Evolutionary conservation across 768 basidiomycete genomes (phyloP).

Genomic region (Boletus sp.): DNA sequence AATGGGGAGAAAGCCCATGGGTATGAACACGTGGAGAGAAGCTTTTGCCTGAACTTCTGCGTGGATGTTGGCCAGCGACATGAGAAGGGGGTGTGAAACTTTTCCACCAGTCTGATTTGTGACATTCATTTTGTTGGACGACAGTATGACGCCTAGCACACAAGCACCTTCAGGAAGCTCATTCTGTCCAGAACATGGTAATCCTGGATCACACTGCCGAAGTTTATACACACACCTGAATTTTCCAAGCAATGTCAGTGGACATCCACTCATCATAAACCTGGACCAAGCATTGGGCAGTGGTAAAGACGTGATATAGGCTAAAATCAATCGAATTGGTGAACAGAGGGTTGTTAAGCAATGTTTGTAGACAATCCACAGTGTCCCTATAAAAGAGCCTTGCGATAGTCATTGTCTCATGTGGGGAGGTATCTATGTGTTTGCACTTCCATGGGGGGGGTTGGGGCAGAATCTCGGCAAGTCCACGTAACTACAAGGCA

Average conservation of each 20-base stretch:
- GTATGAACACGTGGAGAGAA: too few relatives aligned
- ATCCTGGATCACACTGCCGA: too few relatives aligned
- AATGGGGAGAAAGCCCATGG: too few relatives aligned
- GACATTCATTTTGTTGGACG: too few relatives aligned
- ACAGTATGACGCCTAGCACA: too few relatives aligned
- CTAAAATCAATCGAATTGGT: conserved; percentile 8
- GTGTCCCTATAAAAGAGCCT: not conserved
- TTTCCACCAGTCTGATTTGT: too few relatives aligned
- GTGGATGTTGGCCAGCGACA: too few relatives aligned
- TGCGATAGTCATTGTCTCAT: not conserved
- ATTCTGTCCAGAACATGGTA: too few relatives aligned
- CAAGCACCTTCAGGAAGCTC: too few relatives aligned
- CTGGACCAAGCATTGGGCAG: conserved; percentile 1
- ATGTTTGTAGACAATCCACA: not conserved
- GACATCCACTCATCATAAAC: conserved; percentile 26
- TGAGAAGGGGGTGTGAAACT: too few relatives aligned
- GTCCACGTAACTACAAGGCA: conserved; percentile 15
- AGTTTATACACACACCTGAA: conserved; percentile 16
- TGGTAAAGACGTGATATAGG: conserved; percentile 13
- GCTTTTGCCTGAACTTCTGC: too few relatives aligned
- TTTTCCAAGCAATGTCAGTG: conserved; percentile 24
- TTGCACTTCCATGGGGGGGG: not conserved
- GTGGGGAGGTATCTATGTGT: not conserved
- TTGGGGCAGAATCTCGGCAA: not conserved
- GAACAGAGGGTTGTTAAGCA: not conserved